A percentile compares a stretch with the other conserved stretches of the same genome.
Evolutionary conservation across 176 grass and related monocot species (phyloP).

Genomic region (Ensete ventricosum): DNA sequence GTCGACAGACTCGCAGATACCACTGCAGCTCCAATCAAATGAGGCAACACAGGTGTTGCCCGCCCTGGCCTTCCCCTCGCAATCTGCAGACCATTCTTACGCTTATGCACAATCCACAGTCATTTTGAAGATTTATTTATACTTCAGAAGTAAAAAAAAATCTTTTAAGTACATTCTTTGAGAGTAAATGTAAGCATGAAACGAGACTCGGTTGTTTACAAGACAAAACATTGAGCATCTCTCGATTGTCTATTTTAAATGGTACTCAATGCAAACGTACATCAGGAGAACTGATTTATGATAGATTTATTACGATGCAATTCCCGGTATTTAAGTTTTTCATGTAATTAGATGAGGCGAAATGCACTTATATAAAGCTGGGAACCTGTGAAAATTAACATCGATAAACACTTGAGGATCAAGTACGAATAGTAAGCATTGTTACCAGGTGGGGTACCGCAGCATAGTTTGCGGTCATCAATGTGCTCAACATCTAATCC

Average conservation of each 20-base stretch:
- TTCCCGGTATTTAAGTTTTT: too few species aligned
- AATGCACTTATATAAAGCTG: neutral
- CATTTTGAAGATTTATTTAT: neutral
- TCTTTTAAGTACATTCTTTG: neutral
- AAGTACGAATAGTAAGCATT: neutral
- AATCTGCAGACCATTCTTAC: neutral
- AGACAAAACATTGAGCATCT: too few species aligned
- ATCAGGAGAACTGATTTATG: too few species aligned
- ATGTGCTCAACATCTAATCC: constrained; percentile 1
- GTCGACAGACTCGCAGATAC: neutral
- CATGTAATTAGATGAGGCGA: neutral
- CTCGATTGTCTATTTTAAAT: too few species aligned
- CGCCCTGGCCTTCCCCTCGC: neutral
- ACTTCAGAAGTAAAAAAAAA: neutral
- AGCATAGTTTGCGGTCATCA: neutral
- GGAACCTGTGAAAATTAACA: neutral
- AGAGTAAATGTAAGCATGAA: too few species aligned
- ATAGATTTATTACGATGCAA: too few species aligned
- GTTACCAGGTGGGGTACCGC: neutral
- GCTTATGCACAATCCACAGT: neutral
- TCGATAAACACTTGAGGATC: neutral
- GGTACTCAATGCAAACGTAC: too few species aligned
- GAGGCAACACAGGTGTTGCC: neutral
- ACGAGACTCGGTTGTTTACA: too few species aligned
- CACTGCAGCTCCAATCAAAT: constrained; percentile 2